Evolutionary conservation across 1,284 basidiomycete genomes (phyloP).

Genomic region (Leccinum subrobustum): DNA sequence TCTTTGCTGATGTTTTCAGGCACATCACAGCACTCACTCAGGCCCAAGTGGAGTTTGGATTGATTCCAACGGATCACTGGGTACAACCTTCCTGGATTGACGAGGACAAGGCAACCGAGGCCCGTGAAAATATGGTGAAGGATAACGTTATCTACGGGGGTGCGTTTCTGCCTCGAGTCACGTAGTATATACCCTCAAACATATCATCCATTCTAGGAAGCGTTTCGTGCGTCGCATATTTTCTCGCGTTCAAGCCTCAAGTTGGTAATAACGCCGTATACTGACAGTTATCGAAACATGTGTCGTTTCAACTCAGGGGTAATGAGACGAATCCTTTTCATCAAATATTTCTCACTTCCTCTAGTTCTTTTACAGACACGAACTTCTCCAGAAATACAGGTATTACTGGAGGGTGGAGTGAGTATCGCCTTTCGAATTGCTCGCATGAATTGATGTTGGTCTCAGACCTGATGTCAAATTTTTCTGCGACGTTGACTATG

Average conservation of each 20-base stretch:
- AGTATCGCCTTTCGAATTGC: constrained; percentile 18
- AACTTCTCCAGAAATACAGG: constrained; percentile 76
- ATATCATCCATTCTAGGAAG: constrained; percentile 45
- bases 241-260: constrained; percentile 1
- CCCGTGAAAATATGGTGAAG: constrained; percentile 76
- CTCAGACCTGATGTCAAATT: constrained; percentile 78
- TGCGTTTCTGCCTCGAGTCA: constrained; percentile 27
- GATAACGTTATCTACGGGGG: constrained; percentile 89
- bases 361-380: constrained; percentile 86
- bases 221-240: constrained; percentile 49
- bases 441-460: background rate
- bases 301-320: constrained; percentile 94
- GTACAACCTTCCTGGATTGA: constrained; percentile 83
- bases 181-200: background rate
- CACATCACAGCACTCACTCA: constrained; percentile 66
- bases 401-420: constrained; percentile 91
- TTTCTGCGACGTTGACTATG: constrained; percentile 84
- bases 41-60: constrained; percentile 73
- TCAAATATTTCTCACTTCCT: constrained; percentile 4
- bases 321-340: constrained; percentile 25
- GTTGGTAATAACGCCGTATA: constrained; percentile 3
- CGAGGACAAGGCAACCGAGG: constrained; percentile 70
- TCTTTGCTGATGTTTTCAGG: constrained; percentile 37
- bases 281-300: constrained; percentile 78
- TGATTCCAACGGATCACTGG: constrained; percentile 84